Evolutionary conservation across 108 stramenopile species (phyloP).

Genomic region (Mayamaea pseudoterrestris): DNA sequence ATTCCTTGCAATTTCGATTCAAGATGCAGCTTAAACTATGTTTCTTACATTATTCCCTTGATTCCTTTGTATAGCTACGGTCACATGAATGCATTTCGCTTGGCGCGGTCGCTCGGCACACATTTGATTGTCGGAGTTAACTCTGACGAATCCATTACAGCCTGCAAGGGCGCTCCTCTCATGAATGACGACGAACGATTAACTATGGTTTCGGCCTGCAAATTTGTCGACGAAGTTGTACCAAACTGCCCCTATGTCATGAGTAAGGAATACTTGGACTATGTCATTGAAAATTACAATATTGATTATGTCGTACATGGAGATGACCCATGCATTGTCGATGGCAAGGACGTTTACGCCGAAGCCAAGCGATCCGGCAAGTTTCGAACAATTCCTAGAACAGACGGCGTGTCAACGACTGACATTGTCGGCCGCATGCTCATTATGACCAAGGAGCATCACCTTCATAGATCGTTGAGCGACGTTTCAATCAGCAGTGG

Average conservation of each 20-base stretch:
- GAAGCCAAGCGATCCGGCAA: conserved; percentile 66
- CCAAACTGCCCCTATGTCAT: conserved; percentile 94
- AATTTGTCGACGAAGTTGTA: conserved; percentile 98
- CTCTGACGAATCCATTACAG: conserved; percentile 86
- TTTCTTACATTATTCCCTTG: too few species aligned
- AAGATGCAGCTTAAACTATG: too few species aligned
- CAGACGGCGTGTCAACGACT: conserved; percentile 97
- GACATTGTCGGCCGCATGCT: conserved; percentile 99
- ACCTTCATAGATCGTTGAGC: conserved; percentile 10
- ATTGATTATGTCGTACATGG: conserved; percentile 97
- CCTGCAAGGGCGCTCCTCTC: conserved; percentile 90
- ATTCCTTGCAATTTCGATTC: too few species aligned
- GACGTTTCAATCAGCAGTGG: conserved; percentile 12
- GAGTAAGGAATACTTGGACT: conserved; percentile 88
- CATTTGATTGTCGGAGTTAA: conserved; percentile 95
- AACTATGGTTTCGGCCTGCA: conserved; percentile 89
- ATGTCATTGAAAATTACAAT: conserved; percentile 74
- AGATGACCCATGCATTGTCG: conserved; percentile 96
- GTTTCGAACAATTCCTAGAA: conserved; percentile 89
- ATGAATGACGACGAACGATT: conserved; percentile 91
- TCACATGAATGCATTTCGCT: conserved; percentile 99
- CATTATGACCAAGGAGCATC: conserved; percentile 84
- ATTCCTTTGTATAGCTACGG: too few species aligned
- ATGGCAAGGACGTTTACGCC: conserved; percentile 86
- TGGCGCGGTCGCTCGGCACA: conserved; percentile 89